Evolutionary conservation across 768 basidiomycete genomes (phyloP).

Genomic region (Kwoniella sp.): DNA sequence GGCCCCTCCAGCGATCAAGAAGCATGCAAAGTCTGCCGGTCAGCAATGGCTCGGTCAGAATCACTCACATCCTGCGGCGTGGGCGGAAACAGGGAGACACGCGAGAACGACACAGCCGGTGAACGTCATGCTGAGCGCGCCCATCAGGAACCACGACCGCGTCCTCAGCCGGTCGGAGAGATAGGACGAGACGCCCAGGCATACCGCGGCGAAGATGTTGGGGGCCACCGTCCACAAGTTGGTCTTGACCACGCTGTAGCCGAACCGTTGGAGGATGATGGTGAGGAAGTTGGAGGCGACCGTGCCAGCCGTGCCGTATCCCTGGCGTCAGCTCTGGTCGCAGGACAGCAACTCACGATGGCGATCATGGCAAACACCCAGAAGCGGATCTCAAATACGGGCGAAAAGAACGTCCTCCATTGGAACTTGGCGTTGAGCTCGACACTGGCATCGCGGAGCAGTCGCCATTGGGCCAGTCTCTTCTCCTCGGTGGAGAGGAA

Average conservation of each 20-base stretch:
- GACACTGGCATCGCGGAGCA: constrained; percentile 56
- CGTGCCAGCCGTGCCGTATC: constrained; percentile 45
- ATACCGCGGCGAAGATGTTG: constrained; percentile 52
- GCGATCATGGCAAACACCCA: constrained; percentile 26
- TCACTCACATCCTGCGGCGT: constrained; percentile 53
- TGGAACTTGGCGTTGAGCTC: constrained; percentile 51
- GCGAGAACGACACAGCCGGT: constrained; percentile 50
- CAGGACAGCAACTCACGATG: too few species aligned
- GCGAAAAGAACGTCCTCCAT: constrained; percentile 20
- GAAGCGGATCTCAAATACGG: constrained; percentile 24
- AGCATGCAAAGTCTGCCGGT: constrained; percentile 61
- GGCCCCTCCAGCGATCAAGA: constrained; percentile 56
- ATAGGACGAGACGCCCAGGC: constrained; percentile 53
- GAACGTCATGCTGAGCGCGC: constrained; percentile 10
- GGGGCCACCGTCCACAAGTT: constrained; percentile 60
- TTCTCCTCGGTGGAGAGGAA: constrained; percentile 24
- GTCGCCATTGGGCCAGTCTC: constrained; percentile 41
- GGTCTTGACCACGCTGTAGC: constrained; percentile 57
- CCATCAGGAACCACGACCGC: constrained; percentile 21
- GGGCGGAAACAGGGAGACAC: constrained; percentile 53
- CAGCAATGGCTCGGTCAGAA: too few species aligned
- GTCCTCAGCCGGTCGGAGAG: constrained; percentile 57
- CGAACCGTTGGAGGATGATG: constrained; percentile 55
- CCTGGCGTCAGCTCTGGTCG: too few species aligned
- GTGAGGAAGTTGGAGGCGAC: constrained; percentile 59